Percentiles rank a stretch among this genome's conserved stretches.
Conservation (phyloP, 345 rosid genomes). For the Geranium rotundifolium region DNA sequence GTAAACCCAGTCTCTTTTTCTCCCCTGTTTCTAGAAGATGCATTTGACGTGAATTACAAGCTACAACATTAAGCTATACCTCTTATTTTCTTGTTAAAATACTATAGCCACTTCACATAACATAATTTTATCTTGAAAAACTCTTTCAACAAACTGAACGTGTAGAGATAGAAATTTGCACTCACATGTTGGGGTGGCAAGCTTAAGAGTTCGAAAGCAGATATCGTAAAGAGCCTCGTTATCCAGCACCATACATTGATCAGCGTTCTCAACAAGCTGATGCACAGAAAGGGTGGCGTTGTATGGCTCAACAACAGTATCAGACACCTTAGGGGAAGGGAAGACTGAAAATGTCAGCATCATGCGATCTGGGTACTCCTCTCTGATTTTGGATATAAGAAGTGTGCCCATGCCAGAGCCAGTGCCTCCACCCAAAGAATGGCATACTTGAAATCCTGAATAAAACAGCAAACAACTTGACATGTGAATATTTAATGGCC, state of each 20-base stretch:
- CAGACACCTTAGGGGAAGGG: background rate
- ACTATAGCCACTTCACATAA: too few relatives aligned
- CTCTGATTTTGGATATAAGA: background rate
- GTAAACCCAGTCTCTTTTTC: background rate
- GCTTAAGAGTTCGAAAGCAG: background rate
- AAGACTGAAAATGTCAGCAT: background rate
- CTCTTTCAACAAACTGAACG: too few relatives aligned
- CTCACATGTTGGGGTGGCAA: background rate
- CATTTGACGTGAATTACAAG: background rate
- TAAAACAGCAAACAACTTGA: background rate
- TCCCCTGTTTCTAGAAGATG: background rate
- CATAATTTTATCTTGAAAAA: too few relatives aligned
- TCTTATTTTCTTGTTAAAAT: background rate
- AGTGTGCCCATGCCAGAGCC: background rate
- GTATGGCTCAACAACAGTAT: background rate
- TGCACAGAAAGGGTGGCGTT: background rate
- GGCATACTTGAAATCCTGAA: background rate
- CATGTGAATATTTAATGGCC: background rate
- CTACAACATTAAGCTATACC: background rate
- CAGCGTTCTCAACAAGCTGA: background rate
- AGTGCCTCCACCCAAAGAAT: background rate
- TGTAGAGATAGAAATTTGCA: background rate
- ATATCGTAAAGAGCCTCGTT: background rate
- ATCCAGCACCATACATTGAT: background rate
- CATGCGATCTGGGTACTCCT: background rate